Conservation (phyloP, 176 grass and related monocot species). For the Aegilops tauschii region DNA sequence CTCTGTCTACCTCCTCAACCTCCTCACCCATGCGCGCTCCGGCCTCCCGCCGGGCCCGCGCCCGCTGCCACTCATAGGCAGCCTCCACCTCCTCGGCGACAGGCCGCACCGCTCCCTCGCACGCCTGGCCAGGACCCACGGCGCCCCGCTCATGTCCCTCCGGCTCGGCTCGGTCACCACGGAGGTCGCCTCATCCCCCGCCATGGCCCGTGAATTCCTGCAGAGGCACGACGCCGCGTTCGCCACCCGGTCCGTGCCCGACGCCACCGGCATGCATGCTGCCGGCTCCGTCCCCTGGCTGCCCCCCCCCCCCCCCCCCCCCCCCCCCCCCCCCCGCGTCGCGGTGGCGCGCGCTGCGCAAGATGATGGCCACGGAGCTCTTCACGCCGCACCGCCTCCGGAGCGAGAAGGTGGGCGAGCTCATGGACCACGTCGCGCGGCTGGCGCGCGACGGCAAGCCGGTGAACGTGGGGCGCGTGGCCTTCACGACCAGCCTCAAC, state of each 20-base stretch:
- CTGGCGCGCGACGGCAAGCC: neutral
- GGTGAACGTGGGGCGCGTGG: constrained; percentile 35
- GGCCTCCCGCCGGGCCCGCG: constrained; percentile 14
- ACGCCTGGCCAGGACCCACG: neutral
- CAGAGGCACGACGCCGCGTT: constrained; percentile 38
- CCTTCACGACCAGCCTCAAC: constrained; percentile 57
- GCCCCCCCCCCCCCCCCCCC: too few species aligned
- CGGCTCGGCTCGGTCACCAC: constrained; percentile 32
- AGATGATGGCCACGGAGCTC: constrained; percentile 20
- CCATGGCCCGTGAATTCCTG: constrained; percentile 21
- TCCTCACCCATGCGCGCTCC: neutral
- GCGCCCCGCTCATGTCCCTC: constrained; percentile 30
- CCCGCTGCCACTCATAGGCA: constrained; percentile 26
- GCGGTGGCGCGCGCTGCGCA: constrained; percentile 22
- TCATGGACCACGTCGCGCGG: neutral
- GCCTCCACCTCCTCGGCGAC: constrained; percentile 14
- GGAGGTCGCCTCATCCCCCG: constrained; percentile 12
- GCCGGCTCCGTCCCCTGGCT: neutral
- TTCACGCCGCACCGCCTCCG: constrained; percentile 26
- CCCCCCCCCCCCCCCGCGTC: neutral
- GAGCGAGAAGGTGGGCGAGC: neutral
- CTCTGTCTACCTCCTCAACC: neutral
- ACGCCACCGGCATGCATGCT: neutral
- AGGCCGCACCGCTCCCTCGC: constrained; percentile 36
- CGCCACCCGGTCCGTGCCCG: neutral